Percentiles rank a stretch among this genome's conserved stretches.
Conservation (phyloP, 164 flowering plant species). For the Vitis amurensis region DNA sequence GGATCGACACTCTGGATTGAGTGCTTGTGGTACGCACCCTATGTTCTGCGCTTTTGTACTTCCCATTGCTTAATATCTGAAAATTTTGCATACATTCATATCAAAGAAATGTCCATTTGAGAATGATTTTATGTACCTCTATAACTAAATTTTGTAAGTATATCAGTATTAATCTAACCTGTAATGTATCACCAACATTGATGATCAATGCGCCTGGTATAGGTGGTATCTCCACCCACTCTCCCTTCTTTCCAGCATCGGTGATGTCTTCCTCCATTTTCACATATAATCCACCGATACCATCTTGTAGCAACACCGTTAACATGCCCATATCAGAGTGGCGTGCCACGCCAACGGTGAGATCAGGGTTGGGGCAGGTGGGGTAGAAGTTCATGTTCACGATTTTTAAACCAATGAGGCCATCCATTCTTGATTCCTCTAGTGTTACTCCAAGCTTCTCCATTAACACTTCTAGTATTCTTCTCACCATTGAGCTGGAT, state of each 20-base stretch:
- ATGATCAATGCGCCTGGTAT: conserved; percentile 41
- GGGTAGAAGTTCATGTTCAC: conserved; percentile 49
- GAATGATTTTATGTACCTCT: too few species aligned
- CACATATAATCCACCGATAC: conserved; percentile 48
- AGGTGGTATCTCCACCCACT: conserved; percentile 48
- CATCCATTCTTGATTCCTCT: conserved; percentile 12
- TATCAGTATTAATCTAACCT: too few species aligned
- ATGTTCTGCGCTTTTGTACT: conserved; percentile 47
- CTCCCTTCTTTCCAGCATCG: conserved; percentile 12
- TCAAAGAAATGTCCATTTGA: not conserved
- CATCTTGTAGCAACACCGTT: conserved; percentile 45
- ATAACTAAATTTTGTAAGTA: too few species aligned
- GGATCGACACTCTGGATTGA: conserved; percentile 38
- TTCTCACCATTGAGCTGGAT: conserved; percentile 17
- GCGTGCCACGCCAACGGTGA: conserved; percentile 43
- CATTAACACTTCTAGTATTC: conserved; percentile 23
- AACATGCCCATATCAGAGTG: conserved; percentile 47
- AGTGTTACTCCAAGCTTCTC: conserved; percentile 29
- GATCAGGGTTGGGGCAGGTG: conserved; percentile 45
- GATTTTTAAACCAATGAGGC: conserved; percentile 18
- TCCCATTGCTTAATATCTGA: conserved; percentile 50
- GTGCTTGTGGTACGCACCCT: conserved; percentile 37
- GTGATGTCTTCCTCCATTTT: conserved; percentile 24
- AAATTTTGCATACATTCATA: not conserved
- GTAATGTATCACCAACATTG: conserved; percentile 37